Evolutionary conservation across 2,329 filamentous ascomycete species (phyloP), one percentile per base, ranked within the genome.

Genomic region (Colletotrichum agaves): DNA sequence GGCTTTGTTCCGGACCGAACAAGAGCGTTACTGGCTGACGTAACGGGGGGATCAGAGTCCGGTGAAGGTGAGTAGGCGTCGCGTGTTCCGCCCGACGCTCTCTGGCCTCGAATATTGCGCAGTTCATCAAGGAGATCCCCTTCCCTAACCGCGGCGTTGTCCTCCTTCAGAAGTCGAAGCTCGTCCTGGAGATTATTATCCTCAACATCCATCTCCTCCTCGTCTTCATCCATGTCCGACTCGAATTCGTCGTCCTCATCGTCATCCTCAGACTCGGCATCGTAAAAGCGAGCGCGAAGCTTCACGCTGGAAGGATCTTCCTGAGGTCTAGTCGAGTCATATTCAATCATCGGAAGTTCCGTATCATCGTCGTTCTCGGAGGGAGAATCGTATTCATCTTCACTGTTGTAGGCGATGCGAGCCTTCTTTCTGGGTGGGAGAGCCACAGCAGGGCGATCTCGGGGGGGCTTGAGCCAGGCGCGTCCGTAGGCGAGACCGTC

Each of bases 401-500:
- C 73, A 19, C 78, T 76, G 10, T 77, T 73, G 61, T 82, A 80
- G 11, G 77, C 76, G 71, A 91, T 72, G 72, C 88, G 84, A 39
- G 84, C 85, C 72, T 87, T 86, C 76, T 96, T 97, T 69, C 90
- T 85, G 1, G 93, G 90, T 0, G 92, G 92, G 15, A 97, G 92
- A 12, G 84, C 81, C 43, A 97, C 81, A 0, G 85, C 76, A 1
- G 93, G 93, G 52, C 93, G 86, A 64, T 84, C 84, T 7, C 84
- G 83, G 0, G 86, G 83, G 1, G 80, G 74, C 72, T 87, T 87
- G 8, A 95, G 80, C 74, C 89, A 89, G 1, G 91, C 90, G 67
- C 91, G 87, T 3, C 95, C 94, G 76, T 95, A 97, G 0, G 93
- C 87, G 19, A 97, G 83, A 3, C 95, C 94, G 76, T 98, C 95